Evolutionary conservation across 2,329 filamentous ascomycete genomes (phyloP).

Genomic region (Colletotrichum coccodes): DNA sequence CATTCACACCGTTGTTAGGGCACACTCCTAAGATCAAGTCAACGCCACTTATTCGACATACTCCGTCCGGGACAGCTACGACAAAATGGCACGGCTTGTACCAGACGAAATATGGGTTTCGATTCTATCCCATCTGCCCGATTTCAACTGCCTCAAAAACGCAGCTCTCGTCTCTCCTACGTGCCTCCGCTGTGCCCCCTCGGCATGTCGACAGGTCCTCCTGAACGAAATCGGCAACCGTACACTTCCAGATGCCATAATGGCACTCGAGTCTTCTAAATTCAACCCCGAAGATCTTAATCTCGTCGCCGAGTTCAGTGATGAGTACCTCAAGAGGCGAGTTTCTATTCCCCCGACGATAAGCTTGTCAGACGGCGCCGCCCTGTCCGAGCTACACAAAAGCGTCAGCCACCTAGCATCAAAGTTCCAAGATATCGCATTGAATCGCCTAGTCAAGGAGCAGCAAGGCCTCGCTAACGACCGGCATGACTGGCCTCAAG

Average conservation of each 20-base stretch:
- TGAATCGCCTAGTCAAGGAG: constrained; percentile 11
- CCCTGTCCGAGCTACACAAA: neutral
- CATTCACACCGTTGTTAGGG: neutral
- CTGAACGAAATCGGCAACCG: constrained; percentile 18
- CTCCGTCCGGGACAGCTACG: neutral
- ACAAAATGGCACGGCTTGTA: neutral
- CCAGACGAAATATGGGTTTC: constrained; percentile 28
- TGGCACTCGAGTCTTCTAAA: constrained; percentile 12
- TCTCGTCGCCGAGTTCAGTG: constrained; percentile 11
- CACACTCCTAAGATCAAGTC: neutral
- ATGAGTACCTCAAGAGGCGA: constrained; percentile 18
- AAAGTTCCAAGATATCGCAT: constrained; percentile 9
- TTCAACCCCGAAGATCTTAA: neutral
- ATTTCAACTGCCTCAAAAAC: constrained; percentile 14
- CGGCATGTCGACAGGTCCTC: constrained; percentile 24
- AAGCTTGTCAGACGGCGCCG: constrained; percentile 8
- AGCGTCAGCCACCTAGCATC: constrained; percentile 5
- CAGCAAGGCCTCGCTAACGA: constrained; percentile 19
- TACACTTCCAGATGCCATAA: constrained; percentile 9
- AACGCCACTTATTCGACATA: neutral
- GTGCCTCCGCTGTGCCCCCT: constrained; percentile 22
- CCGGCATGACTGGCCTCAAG: constrained; percentile 17
- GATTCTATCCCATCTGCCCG: constrained; percentile 15
- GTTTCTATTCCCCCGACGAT: constrained; percentile 6
- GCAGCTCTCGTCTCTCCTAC: constrained; percentile 15